Conservation (phyloP, 352 stramenopile genomes). For the Phytophthora gonapodyides region DNA sequence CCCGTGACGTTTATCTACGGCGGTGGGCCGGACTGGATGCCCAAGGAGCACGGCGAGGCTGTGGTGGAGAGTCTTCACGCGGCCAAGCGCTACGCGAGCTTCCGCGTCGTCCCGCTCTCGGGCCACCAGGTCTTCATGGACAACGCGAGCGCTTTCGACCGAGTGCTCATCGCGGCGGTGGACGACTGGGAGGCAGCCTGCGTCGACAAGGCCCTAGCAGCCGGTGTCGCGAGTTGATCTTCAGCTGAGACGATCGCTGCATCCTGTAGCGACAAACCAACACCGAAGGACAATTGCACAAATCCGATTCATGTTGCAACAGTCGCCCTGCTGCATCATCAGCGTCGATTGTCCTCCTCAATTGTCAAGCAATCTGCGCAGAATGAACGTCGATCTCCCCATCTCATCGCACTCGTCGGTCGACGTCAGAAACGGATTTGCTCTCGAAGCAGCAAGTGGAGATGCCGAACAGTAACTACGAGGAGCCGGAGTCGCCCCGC, state of each 20-base stretch:
- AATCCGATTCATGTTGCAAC: too few species aligned
- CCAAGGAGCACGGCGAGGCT: slow-evolving; percentile 55
- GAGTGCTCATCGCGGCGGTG: slow-evolving; percentile 45
- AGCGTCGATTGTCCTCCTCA: too few species aligned
- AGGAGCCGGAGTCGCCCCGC: slow-evolving; percentile 10
- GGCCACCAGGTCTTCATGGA: slow-evolving; percentile 83
- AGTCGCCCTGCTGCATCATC: too few species aligned
- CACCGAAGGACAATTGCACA: too few species aligned
- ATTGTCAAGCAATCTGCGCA: too few species aligned
- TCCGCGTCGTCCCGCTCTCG: slow-evolving; percentile 57
- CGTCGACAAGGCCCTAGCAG: not conserved
- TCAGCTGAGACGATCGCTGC: too few species aligned
- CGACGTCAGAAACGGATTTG: slow-evolving; percentile 25
- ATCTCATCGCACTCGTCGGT: too few species aligned
- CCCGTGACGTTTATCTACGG: slow-evolving; percentile 76
- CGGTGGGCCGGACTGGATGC: slow-evolving; percentile 75
- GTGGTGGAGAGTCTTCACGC: slow-evolving; percentile 54
- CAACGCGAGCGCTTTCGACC: slow-evolving; percentile 68
- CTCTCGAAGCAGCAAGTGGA: not conserved
- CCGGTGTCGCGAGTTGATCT: not conserved
- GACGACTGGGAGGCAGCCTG: slow-evolving; percentile 24
- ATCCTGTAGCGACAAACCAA: too few species aligned
- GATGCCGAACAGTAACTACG: slow-evolving; percentile 11
- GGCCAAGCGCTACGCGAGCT: slow-evolving; percentile 44
- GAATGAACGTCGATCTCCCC: too few species aligned